Base-by-base conservation (phyloP, 2,329 filamentous ascomycete species). In the Lachnellula hyalina region DNA sequence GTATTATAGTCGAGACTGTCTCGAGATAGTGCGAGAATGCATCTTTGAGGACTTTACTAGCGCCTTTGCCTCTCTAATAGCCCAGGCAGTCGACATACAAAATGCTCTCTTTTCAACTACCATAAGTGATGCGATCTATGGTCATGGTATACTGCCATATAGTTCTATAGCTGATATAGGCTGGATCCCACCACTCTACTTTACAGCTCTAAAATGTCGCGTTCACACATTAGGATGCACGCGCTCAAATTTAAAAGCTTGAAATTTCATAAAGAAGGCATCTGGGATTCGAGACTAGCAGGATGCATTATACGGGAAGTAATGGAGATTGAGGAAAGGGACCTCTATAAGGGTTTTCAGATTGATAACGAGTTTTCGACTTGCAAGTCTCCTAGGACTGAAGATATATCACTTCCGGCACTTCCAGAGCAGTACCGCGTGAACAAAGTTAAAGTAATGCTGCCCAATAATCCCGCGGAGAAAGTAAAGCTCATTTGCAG, bases 181-280 rank as follows among this genome's bases (percentile, higher is more conserved):
- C 8, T 75, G 74, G 65, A 69, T 77, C 9, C 67, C 74, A 6
- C 71, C 74, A 0, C 67, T 79, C 2, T 78, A 77, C 55, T 79
- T 71, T 55, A 62, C 71, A 2, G 76, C 74, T 0, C 52, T 75
- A 3, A 79, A 79, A 56, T 81, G 77, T 42, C 74, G 78, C 0
- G 63, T 72, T 2, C 71, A 69, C 41, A 64, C 4, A 63, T 79
- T 8, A 70, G 77, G 36, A 55, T 68, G 0, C 72, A 74, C 36
- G 74, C 74, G 0, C 59, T 74, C 1, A 59, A 55, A 2, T 54
- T 75, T 0, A 59, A 77, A 0, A 61, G 63, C 17, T 56, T 57
- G 1, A 53, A 60, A 1, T 58, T 62, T 2, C 69, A 74, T 42
- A 66, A 70, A 19, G 74, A 77, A 60, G 73, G 72, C 0, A 68